Conservation (phyloP, 2,329 filamentous ascomycete species). For the Trichoderma cornu-damae region DNA sequence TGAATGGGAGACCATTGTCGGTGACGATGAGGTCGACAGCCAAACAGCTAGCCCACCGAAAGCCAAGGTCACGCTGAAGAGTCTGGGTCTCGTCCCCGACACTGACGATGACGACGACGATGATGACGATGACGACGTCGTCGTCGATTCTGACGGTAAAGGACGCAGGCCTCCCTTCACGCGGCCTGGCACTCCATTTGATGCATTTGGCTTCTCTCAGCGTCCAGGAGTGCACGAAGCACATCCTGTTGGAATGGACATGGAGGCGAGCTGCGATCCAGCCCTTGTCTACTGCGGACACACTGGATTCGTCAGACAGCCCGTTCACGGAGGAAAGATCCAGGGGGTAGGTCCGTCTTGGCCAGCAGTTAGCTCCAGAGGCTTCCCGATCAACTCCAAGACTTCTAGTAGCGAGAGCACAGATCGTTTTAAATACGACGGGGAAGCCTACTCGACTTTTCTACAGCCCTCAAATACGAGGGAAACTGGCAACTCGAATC, state of each 20-base stretch:
- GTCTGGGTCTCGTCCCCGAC: background rate
- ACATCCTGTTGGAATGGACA: background rate
- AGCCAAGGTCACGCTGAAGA: background rate
- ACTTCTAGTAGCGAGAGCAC: constrained; percentile 34
- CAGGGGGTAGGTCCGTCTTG: background rate
- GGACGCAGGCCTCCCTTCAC: background rate
- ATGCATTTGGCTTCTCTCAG: constrained; percentile 4
- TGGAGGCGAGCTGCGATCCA: background rate
- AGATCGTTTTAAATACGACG: constrained; percentile 46
- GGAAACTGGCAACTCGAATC: constrained; percentile 31
- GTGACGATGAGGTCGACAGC: constrained; percentile 25
- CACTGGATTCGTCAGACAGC: constrained; percentile 1
- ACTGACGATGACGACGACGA: background rate
- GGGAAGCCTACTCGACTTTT: constrained; percentile 35
- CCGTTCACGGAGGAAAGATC: background rate
- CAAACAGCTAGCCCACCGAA: background rate
- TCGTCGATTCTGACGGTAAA: background rate
- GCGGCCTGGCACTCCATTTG: constrained; percentile 4
- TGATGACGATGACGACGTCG: background rate
- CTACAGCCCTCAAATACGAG: constrained; percentile 38
- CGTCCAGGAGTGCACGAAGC: background rate
- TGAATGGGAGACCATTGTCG: constrained; percentile 31
- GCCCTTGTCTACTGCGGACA: background rate
- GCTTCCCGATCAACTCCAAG: constrained; percentile 18
- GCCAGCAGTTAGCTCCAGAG: constrained; percentile 17